Base-by-base conservation (phyloP, 1,284 basidiomycete genomes). In the Pisolithus thermaeus region DNA sequence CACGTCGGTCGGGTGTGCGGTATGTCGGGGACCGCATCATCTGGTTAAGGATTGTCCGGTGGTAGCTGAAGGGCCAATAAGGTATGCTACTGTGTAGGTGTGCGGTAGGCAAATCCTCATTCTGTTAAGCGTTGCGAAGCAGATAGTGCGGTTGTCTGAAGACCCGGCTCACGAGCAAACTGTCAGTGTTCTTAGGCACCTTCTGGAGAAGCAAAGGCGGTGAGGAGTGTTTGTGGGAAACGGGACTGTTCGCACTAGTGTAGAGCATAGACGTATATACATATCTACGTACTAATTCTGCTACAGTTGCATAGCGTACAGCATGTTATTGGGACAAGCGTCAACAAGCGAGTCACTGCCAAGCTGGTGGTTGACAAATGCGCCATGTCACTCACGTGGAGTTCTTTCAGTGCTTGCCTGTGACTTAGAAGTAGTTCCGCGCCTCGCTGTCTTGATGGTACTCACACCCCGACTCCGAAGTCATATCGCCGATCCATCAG, bases 11-110 rank as follows among this genome's bases (percentile, higher is more conserved):
- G 35, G 61, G 3, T 85, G 83, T 53, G 61, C 67, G 7, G 67
- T 83, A 32, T 86, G 83, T 39, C 61, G 59, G 36, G 57, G 67
- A 4, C 67, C 73, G 35, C 62, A 67, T 41, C 82, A 84, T 59
- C 56, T 73, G 18, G 56, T 78, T 14, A 73, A 77, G 56, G 70
- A 74, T 20, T 87, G 84, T 61, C 75, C 79, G n/a, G 58, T 74
- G 25, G 72, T 81, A 4, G 56, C 56, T 8, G 64, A 69, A 54
- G 82, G 82, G 7, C 69, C 76, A 2, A 64, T 69, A 52, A 80
- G 77, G 84, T 84, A 56, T 42, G 67, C 49, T 36, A 45, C 12
- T 52, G 16, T 30, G 37, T 41, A 18, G 48, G 39, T 38, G 14
- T 41, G 14, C n/a, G 18, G 50, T 25, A 32, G 23, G 49, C 16